Base-by-base conservation (phyloP, 305 asterid species). In the Fraxinus greggii region DNA sequence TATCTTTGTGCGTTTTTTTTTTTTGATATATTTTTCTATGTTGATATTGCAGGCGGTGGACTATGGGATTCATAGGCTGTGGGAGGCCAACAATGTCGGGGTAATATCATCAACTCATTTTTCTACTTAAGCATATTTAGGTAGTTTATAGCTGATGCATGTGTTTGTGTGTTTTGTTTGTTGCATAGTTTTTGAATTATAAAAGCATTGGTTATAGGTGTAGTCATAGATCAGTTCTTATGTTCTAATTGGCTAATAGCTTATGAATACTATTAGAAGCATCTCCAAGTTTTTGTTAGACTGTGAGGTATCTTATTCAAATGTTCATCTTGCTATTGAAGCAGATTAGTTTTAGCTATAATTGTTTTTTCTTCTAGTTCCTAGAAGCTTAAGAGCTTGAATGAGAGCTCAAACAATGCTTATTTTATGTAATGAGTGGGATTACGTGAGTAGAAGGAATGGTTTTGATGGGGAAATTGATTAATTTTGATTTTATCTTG, bases 21-120 rank as follows among this genome's bases (percentile, higher is more conserved):
- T n/a, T 35, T 35, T 83, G 79, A 63, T 80, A 13, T 48, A 7
- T 48, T 38, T 38, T 42, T 54, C 75, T 13, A 38, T 78, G 40
- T 21, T 81, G 72, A 77, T 73, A 54, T 85, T 91, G 83, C 97
- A 96, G 99, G 98, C 89, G 9, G 98, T 96, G 84, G 99, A 96
- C 81, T 92, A 87, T 78, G 98, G 99, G 13, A 90, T 94, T 86
- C 91, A 83, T 56, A 89, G 85, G 81, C 85, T 94, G 12, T 94
- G 98, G 98, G 97, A 96, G 61, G 88, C 81, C 78, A 86, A 89
- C 89, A 96, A 96, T 83, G 89, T 84, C 86, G 98, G 99, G 98
- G 99, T 89, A 88, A 40, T 82, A 79, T 45, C 84, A 2, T 79
- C 67, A 26, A 17, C 56, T 73, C 0, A 29, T 40, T 7, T 56